Evolutionary conservation across 805 yeast genomes (phyloP), one percentile per base, ranked within the genome.

Genomic region (Lipomyces spencermartinsiae): DNA sequence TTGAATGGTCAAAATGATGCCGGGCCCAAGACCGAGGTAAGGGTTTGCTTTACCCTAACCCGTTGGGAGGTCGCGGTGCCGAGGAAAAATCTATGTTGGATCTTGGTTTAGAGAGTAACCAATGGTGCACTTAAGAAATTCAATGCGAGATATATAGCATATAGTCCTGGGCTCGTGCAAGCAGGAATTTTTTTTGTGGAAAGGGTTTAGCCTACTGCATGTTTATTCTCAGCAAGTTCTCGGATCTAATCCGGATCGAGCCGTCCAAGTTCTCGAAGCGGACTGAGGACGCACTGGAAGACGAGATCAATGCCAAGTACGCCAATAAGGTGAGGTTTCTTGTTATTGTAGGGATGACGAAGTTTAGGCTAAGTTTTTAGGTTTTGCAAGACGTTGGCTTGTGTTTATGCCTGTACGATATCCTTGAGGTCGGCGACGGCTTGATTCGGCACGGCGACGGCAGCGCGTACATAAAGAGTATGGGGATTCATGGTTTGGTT

Each of bases 401-500:
- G 2, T 93, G 92, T 57, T 80, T 95, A 19, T 84, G 95, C 1
- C 84, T 94, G 19, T 94, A 94, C 88, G 99, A 95, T 76, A 77
- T 95, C 3, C 79, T 88, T 58, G 84, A 84, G n/a, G 87, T 90
- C 33, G 91, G 91, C 60, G 98, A 95, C 73, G 99, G 98, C 4
- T 83, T 91, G 71, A 82, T 95, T 68, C 90, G 88, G 74, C 97
- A 97, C 1, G 98, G 99, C 8, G 98, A 95, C 79, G 98, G 99
- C 8, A 92, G 93, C 1, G 84, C 74, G 1, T 73, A 62, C 34
- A 60, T 73, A 9, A 64, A 63, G 29, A 63, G 73, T 71, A 58
- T n/a, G 69, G 7, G 2, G 9, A 9, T 19, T 16, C 12, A n/a
- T n/a, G n/a, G 4, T n/a, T 10, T 22, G 25, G 6, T n/a, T 49